Percentiles rank a stretch among this genome's conserved stretches.
phyloP scores from a whole-genome alignment of 352 stramenopile species.

The Phytophthora hibernalis region DNA sequence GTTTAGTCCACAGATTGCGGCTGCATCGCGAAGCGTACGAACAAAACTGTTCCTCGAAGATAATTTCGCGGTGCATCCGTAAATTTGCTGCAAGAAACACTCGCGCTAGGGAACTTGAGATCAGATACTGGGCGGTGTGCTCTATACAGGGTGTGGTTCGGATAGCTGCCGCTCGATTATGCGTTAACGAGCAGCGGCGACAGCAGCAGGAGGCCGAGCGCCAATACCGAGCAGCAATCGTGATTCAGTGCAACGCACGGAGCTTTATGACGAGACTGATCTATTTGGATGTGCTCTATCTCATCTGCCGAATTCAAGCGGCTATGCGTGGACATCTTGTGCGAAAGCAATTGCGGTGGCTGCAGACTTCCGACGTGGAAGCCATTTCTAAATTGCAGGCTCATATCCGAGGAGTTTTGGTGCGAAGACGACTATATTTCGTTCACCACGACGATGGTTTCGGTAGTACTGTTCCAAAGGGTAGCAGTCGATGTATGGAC shows the following conservation, averaged over 20 bases:
- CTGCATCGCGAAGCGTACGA: constrained; percentile 23
- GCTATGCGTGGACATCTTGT: constrained; percentile 70
- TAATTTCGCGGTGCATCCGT: constrained; percentile 54
- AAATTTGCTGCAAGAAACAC: constrained; percentile 36
- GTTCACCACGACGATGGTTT: constrained; percentile 3
- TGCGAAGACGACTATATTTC: constrained; percentile 16
- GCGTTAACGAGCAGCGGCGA: constrained; percentile 20
- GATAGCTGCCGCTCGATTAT: constrained; percentile 28
- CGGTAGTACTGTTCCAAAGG: background rate
- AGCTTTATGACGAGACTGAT: constrained; percentile 76
- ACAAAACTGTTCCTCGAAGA: constrained; percentile 38
- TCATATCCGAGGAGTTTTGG: constrained; percentile 46
- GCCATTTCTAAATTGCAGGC: constrained; percentile 60
- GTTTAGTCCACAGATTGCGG: constrained; percentile 18
- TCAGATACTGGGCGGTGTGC: constrained; percentile 42
- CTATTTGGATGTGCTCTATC: constrained; percentile 83
- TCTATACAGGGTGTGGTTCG: constrained; percentile 58
- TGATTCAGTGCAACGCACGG: constrained; percentile 65
- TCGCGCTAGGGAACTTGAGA: constrained; percentile 36
- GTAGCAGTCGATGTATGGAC: background rate
- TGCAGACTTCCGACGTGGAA: constrained; percentile 52
- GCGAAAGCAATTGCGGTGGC: constrained; percentile 60
- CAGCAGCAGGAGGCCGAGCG: constrained; percentile 14
- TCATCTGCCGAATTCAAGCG: constrained; percentile 82
- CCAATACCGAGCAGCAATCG: constrained; percentile 41